These are phyloP conservation scores for Aethionema arabicum DNA, from an alignment of 345 rosid species.

Conservation along the genomic window DNA sequence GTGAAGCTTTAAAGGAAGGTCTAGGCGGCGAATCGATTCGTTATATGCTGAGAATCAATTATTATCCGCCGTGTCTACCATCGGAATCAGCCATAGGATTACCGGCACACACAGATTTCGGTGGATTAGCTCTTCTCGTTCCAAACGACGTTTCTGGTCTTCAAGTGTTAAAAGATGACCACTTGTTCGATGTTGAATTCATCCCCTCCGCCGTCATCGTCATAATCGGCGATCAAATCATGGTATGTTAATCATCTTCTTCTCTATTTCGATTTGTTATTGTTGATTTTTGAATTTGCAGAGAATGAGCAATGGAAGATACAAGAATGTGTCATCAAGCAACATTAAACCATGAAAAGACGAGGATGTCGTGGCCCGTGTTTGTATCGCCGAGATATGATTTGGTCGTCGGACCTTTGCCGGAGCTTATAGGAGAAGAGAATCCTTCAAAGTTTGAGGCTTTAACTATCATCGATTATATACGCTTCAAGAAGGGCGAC, in stretches of 20 bases:
- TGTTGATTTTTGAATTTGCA: constrained; percentile 16
- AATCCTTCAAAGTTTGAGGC: constrained; percentile 53
- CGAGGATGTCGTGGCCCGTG: constrained; percentile 89
- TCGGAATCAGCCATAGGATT: constrained; percentile 65
- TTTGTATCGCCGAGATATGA: constrained; percentile 72
- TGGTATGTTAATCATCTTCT: constrained; percentile 53
- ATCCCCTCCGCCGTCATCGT: constrained; percentile 61
- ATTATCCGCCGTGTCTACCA: constrained; percentile 71
- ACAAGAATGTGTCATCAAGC: constrained; percentile 60
- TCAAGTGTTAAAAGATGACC: constrained; percentile 58
- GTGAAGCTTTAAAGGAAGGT: constrained; percentile 40
- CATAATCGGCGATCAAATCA: constrained; percentile 67
- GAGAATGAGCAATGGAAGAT: constrained; percentile 70
- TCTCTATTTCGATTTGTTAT: no score
- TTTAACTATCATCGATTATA: constrained; percentile 56
- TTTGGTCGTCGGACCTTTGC: constrained; percentile 51
- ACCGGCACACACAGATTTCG: constrained; percentile 62
- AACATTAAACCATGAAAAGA: constrained; percentile 51
- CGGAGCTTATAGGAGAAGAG: constrained; percentile 42
- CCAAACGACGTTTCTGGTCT: constrained; percentile 79
- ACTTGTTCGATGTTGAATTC: no score
- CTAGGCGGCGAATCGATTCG: constrained; percentile 48
- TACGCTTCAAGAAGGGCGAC: constrained; percentile 45
- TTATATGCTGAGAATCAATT: constrained; percentile 65
- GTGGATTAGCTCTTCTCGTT: constrained; percentile 56